phyloP scores from a whole-genome alignment of 768 basidiomycete genomes.

The Asterophora parasitica region DNA sequence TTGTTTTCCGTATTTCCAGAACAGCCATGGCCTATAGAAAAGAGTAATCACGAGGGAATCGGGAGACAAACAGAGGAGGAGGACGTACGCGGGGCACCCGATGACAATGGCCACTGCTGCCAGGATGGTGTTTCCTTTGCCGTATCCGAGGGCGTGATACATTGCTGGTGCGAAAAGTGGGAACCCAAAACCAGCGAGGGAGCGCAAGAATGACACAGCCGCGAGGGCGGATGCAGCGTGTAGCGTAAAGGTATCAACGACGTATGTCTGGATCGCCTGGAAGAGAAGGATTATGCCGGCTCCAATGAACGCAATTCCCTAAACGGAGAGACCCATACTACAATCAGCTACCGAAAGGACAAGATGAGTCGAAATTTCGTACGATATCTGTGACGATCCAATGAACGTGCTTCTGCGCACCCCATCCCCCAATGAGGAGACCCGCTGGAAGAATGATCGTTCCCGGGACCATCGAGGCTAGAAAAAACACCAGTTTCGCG shows the following conservation, averaged over 20 bases:
- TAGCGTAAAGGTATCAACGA: constrained; percentile 62
- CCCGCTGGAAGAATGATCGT: constrained; percentile 61
- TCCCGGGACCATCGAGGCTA: constrained; percentile 58
- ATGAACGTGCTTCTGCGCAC: constrained; percentile 47
- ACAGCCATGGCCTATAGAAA: constrained; percentile 30
- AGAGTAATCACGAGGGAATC: too few relatives aligned
- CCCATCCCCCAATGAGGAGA: constrained; percentile 68
- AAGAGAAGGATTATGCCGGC: constrained; percentile 55
- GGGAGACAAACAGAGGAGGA: too few relatives aligned
- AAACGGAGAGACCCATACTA: too few relatives aligned
- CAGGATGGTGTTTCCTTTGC: constrained; percentile 63
- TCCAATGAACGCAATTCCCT: constrained; percentile 58
- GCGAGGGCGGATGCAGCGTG: constrained; percentile 70
- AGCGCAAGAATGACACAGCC: constrained; percentile 57
- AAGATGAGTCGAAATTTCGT: constrained; percentile 17
- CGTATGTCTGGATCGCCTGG: constrained; percentile 60
- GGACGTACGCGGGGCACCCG: constrained; percentile 54
- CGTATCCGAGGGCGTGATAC: constrained; percentile 62
- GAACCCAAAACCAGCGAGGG: constrained; percentile 68
- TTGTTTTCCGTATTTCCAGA: constrained; percentile 31
- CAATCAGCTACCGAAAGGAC: constrained; percentile 3
- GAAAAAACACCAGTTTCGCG: too few relatives aligned
- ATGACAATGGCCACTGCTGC: constrained; percentile 53
- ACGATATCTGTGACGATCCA: constrained; percentile 76
- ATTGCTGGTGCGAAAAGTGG: constrained; percentile 74